Base-by-base conservation (phyloP, 306 rosid species). In the Glycyrrhiza uralensis region DNA sequence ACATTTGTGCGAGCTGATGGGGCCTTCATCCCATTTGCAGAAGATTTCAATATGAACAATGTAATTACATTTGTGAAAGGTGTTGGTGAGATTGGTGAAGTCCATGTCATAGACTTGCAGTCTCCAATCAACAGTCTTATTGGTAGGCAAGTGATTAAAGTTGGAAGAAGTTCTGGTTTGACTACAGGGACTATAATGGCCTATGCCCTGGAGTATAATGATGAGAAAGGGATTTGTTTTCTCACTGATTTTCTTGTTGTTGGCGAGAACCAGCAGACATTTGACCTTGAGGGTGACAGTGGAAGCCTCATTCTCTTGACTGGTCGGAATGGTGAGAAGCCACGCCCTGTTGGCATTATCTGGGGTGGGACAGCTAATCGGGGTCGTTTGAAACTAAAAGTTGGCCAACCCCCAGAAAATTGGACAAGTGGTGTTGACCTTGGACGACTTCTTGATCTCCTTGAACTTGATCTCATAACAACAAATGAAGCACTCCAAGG, bases 381-480 rank as follows among this genome's bases (percentile, higher is more conserved):
- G 44, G 99, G 99, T 42, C 89, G 96, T 5, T 77, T 95, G 82
- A 95, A 95, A 84, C 77, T 95, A 69, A 88, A 81, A 88, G 85
- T 85, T 81, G 99, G 99, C 51, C 92, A 81, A 71, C 85, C 95
- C 12, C 99, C 99, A 2, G 96, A 88, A 74, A 95, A 95, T 79
- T 95, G 97, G 99, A 95, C 99, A n/a, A 95, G 99, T 76, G 99
- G 99, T 66, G 99, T 95, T 72, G 99, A 95, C 85, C 99, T 95
- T 55, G 99, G 99, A 39, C 92, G 99, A 44, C 92, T 91, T 81
- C 88, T 95, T 55, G 91, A 95, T 76, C 99, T 91, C 59, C 96
- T 95, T 51, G 99, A 95, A 72, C 96, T 95, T 45, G 96, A 95
- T 81, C 92, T 91, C 59, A 82, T 95, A 76, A 91, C 96, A 60